These are phyloP conservation scores for Achlya hypogyna DNA, from an alignment of 352 stramenopile species.

Conservation along the genomic window DNA sequence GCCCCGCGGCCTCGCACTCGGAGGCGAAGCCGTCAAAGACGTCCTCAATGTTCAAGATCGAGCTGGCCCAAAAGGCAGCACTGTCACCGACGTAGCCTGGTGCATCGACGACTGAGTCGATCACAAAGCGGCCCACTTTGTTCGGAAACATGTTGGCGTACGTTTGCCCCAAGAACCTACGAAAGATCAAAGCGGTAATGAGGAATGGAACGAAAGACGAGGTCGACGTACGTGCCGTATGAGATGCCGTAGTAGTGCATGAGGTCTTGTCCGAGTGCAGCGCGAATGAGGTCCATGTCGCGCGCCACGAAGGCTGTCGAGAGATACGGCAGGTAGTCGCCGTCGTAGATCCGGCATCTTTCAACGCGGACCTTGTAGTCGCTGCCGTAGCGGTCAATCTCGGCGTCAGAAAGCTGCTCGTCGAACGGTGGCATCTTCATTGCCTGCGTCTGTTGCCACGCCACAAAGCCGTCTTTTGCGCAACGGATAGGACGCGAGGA, in stretches of 20 bases:
- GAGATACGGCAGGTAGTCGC: slow-evolving; percentile 8
- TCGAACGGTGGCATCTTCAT: neutral
- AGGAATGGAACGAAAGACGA: neutral
- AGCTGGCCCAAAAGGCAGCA: neutral
- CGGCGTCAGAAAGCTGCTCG: neutral
- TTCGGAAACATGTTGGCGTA: slow-evolving; percentile 20
- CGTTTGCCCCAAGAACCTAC: slow-evolving; percentile 1
- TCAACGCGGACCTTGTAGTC: neutral
- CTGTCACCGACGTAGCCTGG: neutral
- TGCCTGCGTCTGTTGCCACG: neutral
- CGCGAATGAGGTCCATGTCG: slow-evolving; percentile 16
- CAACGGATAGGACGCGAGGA: neutral
- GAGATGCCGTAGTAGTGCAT: slow-evolving; percentile 13
- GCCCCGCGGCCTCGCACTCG: slow-evolving; percentile 2
- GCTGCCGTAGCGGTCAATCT: neutral
- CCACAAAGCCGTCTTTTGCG: neutral
- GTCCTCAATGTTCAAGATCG: neutral
- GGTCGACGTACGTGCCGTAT: slow-evolving; percentile 6
- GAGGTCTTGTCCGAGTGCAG: slow-evolving; percentile 4
- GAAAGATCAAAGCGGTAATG: neutral
- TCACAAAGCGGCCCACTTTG: slow-evolving; percentile 5
- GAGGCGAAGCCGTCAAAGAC: slow-evolving; percentile 6
- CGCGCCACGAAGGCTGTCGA: slow-evolving; percentile 5
- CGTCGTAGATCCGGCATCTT: neutral
- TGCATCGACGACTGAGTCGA: slow-evolving; percentile 2